These are phyloP conservation scores for Trichosporon faecale DNA, from an alignment of 1,284 basidiomycete species.

Conservation along the genomic window DNA sequence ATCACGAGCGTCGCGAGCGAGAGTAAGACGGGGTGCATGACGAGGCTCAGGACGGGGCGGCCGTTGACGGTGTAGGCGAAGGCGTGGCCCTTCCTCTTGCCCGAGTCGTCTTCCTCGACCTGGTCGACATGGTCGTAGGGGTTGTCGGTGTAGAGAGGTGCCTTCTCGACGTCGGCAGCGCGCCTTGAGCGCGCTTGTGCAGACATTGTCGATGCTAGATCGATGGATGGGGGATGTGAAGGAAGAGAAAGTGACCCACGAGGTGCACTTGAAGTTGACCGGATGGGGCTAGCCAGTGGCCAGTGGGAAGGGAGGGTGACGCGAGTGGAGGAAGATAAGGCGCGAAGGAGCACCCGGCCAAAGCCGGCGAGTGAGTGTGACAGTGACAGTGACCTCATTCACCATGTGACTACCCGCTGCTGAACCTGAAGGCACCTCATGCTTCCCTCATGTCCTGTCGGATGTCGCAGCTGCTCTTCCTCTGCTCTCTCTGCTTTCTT, in stretches of 20 bases:
- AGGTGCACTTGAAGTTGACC: background rate
- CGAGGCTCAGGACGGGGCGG: background rate
- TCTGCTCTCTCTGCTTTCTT: background rate
- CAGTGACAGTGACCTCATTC: background rate
- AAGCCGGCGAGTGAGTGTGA: too few relatives aligned
- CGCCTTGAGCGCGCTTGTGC: background rate
- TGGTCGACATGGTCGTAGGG: background rate
- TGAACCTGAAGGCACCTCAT: background rate
- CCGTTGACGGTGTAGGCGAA: background rate
- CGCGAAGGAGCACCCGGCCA: background rate
- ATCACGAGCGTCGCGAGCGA: background rate
- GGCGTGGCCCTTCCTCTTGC: background rate
- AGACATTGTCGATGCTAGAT: background rate
- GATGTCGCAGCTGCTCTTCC: background rate
- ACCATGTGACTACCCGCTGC: background rate
- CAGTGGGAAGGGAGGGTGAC: background rate
- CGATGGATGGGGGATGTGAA: background rate
- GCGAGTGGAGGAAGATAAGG: conserved; percentile 4
- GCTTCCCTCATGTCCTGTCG: background rate
- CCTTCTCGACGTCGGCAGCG: conserved; percentile 17
- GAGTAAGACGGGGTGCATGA: conserved; percentile 3
- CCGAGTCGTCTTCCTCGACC: background rate
- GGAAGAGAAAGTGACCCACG: background rate
- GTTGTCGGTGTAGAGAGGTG: background rate
- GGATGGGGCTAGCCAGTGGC: background rate